Percentiles rank a stretch among this genome's conserved stretches.
phyloP scores from a whole-genome alignment of 2,329 filamentous ascomycete species.

The Aspergillus intermedius region DNA sequence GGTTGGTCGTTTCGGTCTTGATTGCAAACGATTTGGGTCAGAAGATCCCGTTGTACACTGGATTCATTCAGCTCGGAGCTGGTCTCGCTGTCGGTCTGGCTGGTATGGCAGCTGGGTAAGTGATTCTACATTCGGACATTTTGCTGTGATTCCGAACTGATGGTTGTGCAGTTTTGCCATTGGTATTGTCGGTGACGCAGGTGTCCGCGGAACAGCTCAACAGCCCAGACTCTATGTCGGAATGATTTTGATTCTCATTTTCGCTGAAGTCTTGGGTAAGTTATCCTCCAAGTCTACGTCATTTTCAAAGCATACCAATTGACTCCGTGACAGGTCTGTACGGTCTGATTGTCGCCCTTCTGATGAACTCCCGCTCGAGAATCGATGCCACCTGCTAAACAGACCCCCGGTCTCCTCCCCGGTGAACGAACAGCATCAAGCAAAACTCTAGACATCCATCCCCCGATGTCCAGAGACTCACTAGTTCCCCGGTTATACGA shows the following conservation, averaged over 20 bases:
- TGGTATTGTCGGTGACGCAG: slow-evolving; percentile 64
- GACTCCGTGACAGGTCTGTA: slow-evolving; percentile 69
- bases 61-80: slow-evolving; percentile 79
- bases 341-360: slow-evolving; percentile 93
- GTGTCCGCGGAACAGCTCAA: slow-evolving; percentile 48
- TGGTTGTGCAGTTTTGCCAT: slow-evolving; percentile 61
- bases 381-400: slow-evolving; percentile 57
- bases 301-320: not conserved
- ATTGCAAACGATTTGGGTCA: slow-evolving; percentile 75
- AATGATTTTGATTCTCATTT: slow-evolving; percentile 99
- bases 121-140: slow-evolving; percentile 4
- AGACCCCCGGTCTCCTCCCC: slow-evolving; percentile 8
- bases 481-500: not conserved
- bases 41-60: slow-evolving; percentile 66
- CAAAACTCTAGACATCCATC: slow-evolving; percentile 2
- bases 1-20: slow-evolving; percentile 78
- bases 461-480: slow-evolving; percentile 4
- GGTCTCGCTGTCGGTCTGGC: slow-evolving; percentile 75
- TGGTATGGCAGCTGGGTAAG: slow-evolving; percentile 66
- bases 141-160: slow-evolving; percentile 7
- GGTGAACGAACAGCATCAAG: slow-evolving; percentile 9
- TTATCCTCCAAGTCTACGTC: slow-evolving; percentile 17
- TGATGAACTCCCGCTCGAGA: slow-evolving; percentile 94
- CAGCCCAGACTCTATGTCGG: slow-evolving; percentile 71
- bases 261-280: slow-evolving; percentile 95